These are phyloP conservation scores for Paraurostyla sp. DNA, from an alignment of 73 alveolate species.

Conservation along the genomic window DNA sequence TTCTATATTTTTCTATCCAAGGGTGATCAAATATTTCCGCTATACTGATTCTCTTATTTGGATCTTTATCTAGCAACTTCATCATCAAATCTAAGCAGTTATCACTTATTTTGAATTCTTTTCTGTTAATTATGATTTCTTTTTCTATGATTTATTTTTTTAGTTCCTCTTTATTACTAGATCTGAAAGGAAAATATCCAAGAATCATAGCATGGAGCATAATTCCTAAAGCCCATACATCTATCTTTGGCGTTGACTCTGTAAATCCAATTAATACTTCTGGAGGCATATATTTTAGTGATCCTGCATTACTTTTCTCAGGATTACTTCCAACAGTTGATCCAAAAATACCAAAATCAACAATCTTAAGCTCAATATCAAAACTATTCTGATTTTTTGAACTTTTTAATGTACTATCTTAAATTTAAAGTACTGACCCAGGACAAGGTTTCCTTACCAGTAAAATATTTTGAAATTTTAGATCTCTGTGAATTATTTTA, in stretches of 20 bases:
- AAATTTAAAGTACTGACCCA: not conserved
- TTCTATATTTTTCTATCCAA: constrained; percentile 29
- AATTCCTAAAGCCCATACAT: constrained; percentile 76
- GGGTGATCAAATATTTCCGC: constrained; percentile 64
- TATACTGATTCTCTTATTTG: constrained; percentile 31
- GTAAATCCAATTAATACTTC: constrained; percentile 74
- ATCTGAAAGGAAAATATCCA: constrained; percentile 73
- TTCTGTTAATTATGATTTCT: constrained; percentile 42
- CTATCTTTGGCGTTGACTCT: constrained; percentile 62
- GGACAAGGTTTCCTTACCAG: constrained; percentile 5
- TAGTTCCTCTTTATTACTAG: constrained; percentile 59
- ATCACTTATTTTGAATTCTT: not conserved
- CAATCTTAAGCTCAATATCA: constrained; percentile 53
- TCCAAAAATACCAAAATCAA: constrained; percentile 85
- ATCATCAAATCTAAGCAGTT: constrained; percentile 31
- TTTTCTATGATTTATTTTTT: constrained; percentile 34
- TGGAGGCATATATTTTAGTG: constrained; percentile 83
- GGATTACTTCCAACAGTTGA: constrained; percentile 59
- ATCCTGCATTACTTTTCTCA: constrained; percentile 77
- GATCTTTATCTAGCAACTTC: constrained; percentile 53
- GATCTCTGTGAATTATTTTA: constrained; percentile 69
- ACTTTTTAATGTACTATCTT: not conserved
- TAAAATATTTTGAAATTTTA: constrained; percentile 66
- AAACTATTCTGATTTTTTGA: not conserved
- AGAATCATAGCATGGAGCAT: constrained; percentile 55